Base-by-base conservation (phyloP, 2,329 filamentous ascomycete species). In the Grosmannia clavigera region DNA sequence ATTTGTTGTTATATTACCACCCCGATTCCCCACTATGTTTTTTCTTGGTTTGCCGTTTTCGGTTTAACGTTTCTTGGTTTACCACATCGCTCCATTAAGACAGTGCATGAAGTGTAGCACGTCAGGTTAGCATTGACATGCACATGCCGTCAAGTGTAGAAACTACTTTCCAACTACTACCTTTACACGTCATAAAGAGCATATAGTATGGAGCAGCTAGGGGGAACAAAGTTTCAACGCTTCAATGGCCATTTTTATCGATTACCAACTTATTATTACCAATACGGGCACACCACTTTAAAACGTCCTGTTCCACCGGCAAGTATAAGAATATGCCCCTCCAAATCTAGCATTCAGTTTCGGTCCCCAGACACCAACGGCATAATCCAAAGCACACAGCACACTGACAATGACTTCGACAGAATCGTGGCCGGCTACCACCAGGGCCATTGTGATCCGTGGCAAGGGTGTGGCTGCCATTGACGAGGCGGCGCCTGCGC, bases 371-470 rank as follows among this genome's bases (percentile, higher is more conserved):
- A 40, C 5, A 40, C 19, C 19, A 12, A 40, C 14, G 5, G 16
- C 16, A 43, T 12, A 46, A 16, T 7, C 43, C 19, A 46, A 46
- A 46, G 43, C 19, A 46, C 12, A 12, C 43, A 46, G 3, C 38
- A n/a, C 5, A 27, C 43, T 29, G 54, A 61, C 3, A 53, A 60
- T 60, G 51, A 57, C 56, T 27, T 65, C 66, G 63, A 25, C 64
- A 10, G 56, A 58, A 22, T 53, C 62, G 6, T 54, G 59, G 3
- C 67, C 67, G 0, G 7, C 62, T 1, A 66, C 67, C 22, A 65
- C 64, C 27, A 63, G 61, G 27, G 66, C 67, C 25, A 53, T 70
- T n/a, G 62, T 68, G 43, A 61, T 69, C 63, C 61, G 59, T 31
- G 54, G n/a, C 54, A 58, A 61, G 33, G 66, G 63, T 61, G 59